phyloP scores from a whole-genome alignment of 139 green algal genomes.

The Chlorella vulgaris region DNA sequence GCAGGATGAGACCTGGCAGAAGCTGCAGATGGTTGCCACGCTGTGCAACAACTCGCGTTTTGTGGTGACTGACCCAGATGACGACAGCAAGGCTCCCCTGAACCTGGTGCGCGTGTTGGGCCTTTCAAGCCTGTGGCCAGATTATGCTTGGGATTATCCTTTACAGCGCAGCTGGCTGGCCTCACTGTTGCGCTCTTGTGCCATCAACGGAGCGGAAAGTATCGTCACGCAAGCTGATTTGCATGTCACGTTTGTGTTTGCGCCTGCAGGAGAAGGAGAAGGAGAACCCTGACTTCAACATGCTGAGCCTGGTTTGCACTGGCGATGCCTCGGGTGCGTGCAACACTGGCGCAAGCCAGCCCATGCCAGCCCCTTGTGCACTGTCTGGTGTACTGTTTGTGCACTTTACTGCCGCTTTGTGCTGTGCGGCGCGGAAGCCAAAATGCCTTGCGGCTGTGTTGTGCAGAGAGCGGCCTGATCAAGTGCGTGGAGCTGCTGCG shows the following conservation, averaged over 20 bases:
- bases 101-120: conserved; percentile 30
- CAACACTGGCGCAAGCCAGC: neutral
- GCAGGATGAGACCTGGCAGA: conserved; percentile 57
- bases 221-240: neutral
- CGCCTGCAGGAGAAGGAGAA: conserved; percentile 44
- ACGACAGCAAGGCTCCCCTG: conserved; percentile 40
- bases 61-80: conserved; percentile 55
- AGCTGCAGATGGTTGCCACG: conserved; percentile 63
- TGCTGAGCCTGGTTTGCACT: conserved; percentile 63
- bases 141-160: too few relatives aligned
- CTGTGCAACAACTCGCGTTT: conserved; percentile 84
- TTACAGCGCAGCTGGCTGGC: too few relatives aligned
- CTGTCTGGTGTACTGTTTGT: too few relatives aligned
- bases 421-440: too few relatives aligned
- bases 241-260: too few relatives aligned
- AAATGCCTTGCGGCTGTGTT: neutral
- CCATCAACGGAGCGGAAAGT: too few relatives aligned
- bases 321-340: conserved; percentile 71
- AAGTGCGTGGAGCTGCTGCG: conserved; percentile 75
- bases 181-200: too few relatives aligned
- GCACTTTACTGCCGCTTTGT: too few relatives aligned
- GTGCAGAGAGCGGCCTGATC: conserved; percentile 70
- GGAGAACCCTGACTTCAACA: conserved; percentile 72
- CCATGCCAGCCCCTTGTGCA: too few relatives aligned
- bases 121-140: neutral